Evolutionary conservation across 192 early-diverging fungal species (phyloP), one percentile per base, ranked within the genome.

Genomic region (Lunasporangiospora selenospora): DNA sequence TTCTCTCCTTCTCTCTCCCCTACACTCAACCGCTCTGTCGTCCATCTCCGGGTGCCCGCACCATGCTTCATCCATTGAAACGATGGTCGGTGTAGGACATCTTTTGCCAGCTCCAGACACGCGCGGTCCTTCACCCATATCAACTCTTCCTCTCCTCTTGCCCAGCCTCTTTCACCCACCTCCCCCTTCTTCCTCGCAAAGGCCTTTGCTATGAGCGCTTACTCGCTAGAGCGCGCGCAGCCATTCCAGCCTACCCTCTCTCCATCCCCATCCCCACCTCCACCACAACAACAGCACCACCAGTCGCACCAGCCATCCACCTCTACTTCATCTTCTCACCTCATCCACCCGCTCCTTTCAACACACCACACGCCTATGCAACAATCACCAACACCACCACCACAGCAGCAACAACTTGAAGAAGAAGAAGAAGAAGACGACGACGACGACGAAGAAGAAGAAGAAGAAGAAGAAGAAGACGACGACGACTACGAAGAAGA

Each of bases 281-380:
- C 23, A 21, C 50, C 33, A 15, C 37, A 24, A 5, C 41, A 26
- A 31, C 60, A 10, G 34, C 60, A 1, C n/a, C 39, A 44, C 36
- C 60, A 15, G 31, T 32, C 27, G 31, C 33, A n/a, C n/a, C n/a
- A n/a, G n/a, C n/a, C n/a, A 6, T 62, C 52, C 18, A 47, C 62
- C 26, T 56, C 53, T 12, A 38, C 36, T 24, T 11, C 61, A 27
- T 6, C 34, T 27, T 29, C 41, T n/a, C n/a, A n/a, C n/a, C n/a
- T n/a, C n/a, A n/a, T n/a, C n/a, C n/a, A n/a, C n/a, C n/a, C n/a
- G n/a, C n/a, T n/a, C n/a, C n/a, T n/a, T n/a, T n/a, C 6, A 38
- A 8, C 24, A 46, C 38, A 34, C 42, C 24, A 6, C 41, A 43
- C 45, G 23, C 31, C 44, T 18, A 19, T 4, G 40, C 16, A 37